Evolutionary conservation across 2,329 filamentous ascomycete genomes (phyloP), one percentile per base, ranked within the genome.

Genomic region (Raffaelea ambrosiae): DNA sequence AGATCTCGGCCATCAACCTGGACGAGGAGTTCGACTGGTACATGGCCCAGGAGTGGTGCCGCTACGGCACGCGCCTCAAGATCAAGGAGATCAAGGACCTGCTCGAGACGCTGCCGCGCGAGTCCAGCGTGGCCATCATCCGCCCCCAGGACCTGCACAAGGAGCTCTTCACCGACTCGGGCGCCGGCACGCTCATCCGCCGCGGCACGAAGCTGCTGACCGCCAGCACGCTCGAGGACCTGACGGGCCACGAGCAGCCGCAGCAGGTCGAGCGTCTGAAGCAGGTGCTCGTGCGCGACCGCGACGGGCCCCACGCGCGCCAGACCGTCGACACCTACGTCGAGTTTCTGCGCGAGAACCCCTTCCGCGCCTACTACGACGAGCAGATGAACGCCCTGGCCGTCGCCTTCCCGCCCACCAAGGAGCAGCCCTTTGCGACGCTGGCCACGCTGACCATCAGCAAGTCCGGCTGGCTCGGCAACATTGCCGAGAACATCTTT

Each of bases 81-180:
- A 97, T 98, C 66, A 88, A 86, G 70, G 89, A 98, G 71, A 94
- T 95, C 70, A 95, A 95, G 74, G 89, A 95, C 50, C 77, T 98
- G 23, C 72, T 98, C 46, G 87, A 88, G 57, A 84, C 86, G 44
- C 79, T 98, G 18, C 93, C 93, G 45, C 84, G 88, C 58, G 91
- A 87, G 48, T 96, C 91, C 18, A 95, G 88, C 58, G 91, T 98
- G 44, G 93, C 93, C 52, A 97, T 98, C 60, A 98, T 97, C 58
- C 90, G 97, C 68, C 91, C 93, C 2, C 89, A 87, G 54, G 90
- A 95, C 64, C 76, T 98, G 40, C 90, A 97, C 69, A 95, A 94
- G 70, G 93, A 98, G 66, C 73, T 97, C 5, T 96, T 97, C 68
- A 97, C 91, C 16, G 89, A 97, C 67, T 93, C 88, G 11, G 91